Evolutionary conservation across 2,329 filamentous ascomycete genomes (phyloP), one percentile per base, ranked within the genome.

Genomic region (Rutstroemia sydowiana): DNA sequence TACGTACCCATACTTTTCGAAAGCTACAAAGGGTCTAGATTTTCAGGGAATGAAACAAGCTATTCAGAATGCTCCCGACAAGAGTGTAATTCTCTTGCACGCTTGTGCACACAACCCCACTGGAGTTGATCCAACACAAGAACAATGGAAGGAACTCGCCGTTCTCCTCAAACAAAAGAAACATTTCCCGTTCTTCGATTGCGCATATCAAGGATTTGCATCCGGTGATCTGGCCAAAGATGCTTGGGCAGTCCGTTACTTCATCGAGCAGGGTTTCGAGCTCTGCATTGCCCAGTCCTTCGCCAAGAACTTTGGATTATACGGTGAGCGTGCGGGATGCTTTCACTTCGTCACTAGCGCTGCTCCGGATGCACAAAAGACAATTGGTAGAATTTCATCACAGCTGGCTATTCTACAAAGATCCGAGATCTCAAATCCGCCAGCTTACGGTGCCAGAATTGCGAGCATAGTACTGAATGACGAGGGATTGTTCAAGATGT

Each of bases 151-250:
- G 70, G 80, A 95, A 72, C 82, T 98, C 56, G 90, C 92, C 48
- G 70, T 76, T 40, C 70, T 95, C 41, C 83, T 97, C 70, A 80
- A 79, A 63, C 70, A 81, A 64, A 89, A 86, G 72, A 81, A 81
- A 58, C 92, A 95, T 71, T 95, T 98, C 74, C 92, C 93, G 64
- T 97, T 98, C 81, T 97, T 98, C 73, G 93, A 98, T 76, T 88
- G 82, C 59, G 93, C 93, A 52, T 98, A 98, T 76, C 93, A 97
- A 72, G 92, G 93, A 52, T 98, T 98, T 68, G 93, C 93, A 3
- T 95, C 93, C 1, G 93, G 93, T 54, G 84, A 95, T 68, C 80
- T 97, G 18, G 76, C 79, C 61, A 81, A 83, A 55, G 93, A 98
- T 69, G 88, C 88, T 58, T 90, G 85, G 75, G 88, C 93, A n/a